These are phyloP conservation scores for Penicillium sp. DNA, from an alignment of 2,329 filamentous ascomycete genomes.

Conservation along the genomic window DNA sequence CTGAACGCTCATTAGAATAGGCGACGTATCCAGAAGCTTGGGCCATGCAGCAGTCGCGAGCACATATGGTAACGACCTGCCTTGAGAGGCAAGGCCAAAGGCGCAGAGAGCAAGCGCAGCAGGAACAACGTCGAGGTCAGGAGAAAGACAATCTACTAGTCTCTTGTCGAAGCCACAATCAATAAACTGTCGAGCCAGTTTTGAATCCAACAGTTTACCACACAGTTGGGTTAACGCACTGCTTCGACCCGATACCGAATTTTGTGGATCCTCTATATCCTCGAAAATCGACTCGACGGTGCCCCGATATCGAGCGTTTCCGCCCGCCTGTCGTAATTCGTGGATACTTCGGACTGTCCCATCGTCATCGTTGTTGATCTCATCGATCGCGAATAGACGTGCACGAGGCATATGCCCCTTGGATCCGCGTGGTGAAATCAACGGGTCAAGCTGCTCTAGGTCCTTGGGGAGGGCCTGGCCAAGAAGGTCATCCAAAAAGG, in stretches of 20 bases:
- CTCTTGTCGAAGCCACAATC: conserved; percentile 70
- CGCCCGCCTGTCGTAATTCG: conserved; percentile 59
- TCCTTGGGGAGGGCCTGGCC: conserved; percentile 2
- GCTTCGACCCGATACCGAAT: conserved; percentile 49
- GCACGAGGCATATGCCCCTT: conserved; percentile 9
- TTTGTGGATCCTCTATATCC: conserved; percentile 53
- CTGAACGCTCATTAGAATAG: conserved; percentile 26
- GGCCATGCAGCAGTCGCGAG: conserved; percentile 31
- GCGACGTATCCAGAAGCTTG: conserved; percentile 30
- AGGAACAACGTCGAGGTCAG: conserved; percentile 54
- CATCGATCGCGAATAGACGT: conserved; percentile 41
- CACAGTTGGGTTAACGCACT: conserved; percentile 58
- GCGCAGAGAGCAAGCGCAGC: conserved; percentile 33
- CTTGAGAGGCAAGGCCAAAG: conserved; percentile 30
- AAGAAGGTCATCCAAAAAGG: conserved; percentile 55
- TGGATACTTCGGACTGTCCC: conserved; percentile 57
- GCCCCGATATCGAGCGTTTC: conserved; percentile 56
- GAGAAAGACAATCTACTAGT: conserved; percentile 62
- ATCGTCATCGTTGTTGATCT: conserved; percentile 46
- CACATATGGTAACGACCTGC: conserved; percentile 29
- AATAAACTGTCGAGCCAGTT: conserved; percentile 57
- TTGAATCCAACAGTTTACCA: conserved; percentile 48
- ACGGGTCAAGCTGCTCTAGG: conserved; percentile 3
- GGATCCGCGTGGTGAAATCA: conserved; percentile 4
- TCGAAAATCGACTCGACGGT: conserved; percentile 58